Evolutionary conservation across 192 early-diverging fungal genomes (phyloP), one percentile per base, ranked within the genome.

Genomic region (Coemansia asiatica): DNA sequence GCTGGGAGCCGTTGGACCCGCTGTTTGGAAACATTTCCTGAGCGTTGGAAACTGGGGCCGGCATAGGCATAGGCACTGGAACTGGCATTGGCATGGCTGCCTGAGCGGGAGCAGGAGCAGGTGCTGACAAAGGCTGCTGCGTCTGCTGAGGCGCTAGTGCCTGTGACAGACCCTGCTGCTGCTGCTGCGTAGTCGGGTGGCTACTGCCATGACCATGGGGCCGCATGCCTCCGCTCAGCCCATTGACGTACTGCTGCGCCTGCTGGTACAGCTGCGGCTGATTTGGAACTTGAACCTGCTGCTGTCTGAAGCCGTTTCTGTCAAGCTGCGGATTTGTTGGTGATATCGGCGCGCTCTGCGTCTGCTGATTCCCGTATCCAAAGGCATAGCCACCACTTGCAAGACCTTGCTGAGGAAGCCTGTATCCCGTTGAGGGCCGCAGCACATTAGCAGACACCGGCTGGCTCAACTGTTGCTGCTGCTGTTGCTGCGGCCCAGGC

Each of bases 341-440:
- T 36, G 72, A 68, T 22, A 74, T 74, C 18, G 72, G 72, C 19
- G 72, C 72, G 58, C 72, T 74, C 63, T 74, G 72, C 58, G 72
- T 58, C 21, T 68, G 62, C 22, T 56, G 54, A 7, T 26, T 51
- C 8, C 19, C 49, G 4, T 51, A 51, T 4, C 49, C 40, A 44
- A 44, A 21, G 4, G 12, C 49, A 22, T 22, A 51, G 5, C 49
- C 49, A 22, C 23, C 49, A 22, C 23, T 51, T 51, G 49, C 49
- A 51, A 25, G 9, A 19, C 9, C 49, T 23, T 19, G 18, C 7
- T 51, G 49, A 21, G 19, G 49, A 51, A 22, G 4, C 49, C 23
- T 51, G 49, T 51, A 51, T 56, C 54, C 54, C 4, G 50, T 16
- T 23, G 50, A 44, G 16, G 40, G 40, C 40, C 40, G 40, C 16